Conservation (phyloP, 2,329 filamentous ascomycete genomes). For the Coleophoma eucalyptorum region DNA sequence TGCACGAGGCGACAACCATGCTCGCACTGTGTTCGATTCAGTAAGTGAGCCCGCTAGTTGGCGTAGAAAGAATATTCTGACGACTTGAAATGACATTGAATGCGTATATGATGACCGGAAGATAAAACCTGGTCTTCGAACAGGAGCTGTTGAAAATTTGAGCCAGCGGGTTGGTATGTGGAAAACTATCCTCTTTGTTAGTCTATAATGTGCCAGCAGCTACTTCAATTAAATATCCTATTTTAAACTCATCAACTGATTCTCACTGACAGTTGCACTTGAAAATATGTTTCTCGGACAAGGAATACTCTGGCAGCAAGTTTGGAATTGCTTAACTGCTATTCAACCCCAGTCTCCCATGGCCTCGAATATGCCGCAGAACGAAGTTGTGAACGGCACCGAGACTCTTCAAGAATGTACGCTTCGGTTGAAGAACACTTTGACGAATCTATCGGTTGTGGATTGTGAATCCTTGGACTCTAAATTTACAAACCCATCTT, state of each 20-base stretch:
- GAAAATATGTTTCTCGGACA: conserved; percentile 18
- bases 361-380: not conserved
- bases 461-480: conserved; percentile 2
- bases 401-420: conserved; percentile 9
- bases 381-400: not conserved
- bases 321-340: conserved; percentile 12
- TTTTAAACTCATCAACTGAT: too few relatives aligned
- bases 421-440: conserved; percentile 14
- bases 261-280: conserved; percentile 6
- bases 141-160: conserved; percentile 29
- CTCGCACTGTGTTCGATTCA: conserved; percentile 33
- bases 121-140: conserved; percentile 26
- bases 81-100: conserved; percentile 12
- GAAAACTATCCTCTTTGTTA: too few relatives aligned
- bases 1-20: conserved; percentile 39
- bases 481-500: conserved; percentile 9
- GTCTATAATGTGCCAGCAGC: too few relatives aligned
- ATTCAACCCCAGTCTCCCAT: conserved; percentile 1
- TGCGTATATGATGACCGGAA: conserved; percentile 30
- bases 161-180: conserved; percentile 23
- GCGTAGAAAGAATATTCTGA: not conserved
- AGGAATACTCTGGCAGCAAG: conserved; percentile 14
- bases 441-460: conserved; percentile 16
- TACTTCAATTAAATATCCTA: too few relatives aligned
- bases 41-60: conserved; percentile 10